Evolutionary conservation across 495 filamentous ascomycete species (phyloP), one percentile per base, ranked within the genome.

Genomic region (Penicillium simplicissimum): DNA sequence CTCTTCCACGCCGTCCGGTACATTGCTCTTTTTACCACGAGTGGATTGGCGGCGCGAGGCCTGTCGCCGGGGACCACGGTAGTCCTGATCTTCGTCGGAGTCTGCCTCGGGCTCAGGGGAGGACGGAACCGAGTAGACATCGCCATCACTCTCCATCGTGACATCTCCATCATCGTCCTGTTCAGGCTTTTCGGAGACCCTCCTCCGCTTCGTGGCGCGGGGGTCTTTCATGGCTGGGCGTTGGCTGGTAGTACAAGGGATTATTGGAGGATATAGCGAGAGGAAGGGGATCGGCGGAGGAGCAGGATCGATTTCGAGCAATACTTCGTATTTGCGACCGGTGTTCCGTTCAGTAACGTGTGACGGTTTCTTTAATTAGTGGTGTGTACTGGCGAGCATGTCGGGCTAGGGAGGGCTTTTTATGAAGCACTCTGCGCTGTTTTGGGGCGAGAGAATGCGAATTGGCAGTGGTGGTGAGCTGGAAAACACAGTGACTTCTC

Each of bases 201-300:
- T 71, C 55, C 79, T 75, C 56, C 79, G 68, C 65, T 81, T 81
- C 13, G 67, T 62, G 14, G 75, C 67, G n/a, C 76, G 74, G 15
- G 71, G 67, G 34, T 81, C 76, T 54, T 65, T 76, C 77, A 80
- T 81, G 35, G 36, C 57, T 57, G 55, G 15, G 8, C 14, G 53
- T 60, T 25, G 53, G 11, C 28, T 19, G 25, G 49, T 58, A 33
- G 37, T 23, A 19, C 37, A 13, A 28, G 53, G 48, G 37, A 13
- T n/a, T 58, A 11, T 40, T 33, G 19, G 17, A 58, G 19, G 47
- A 23, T 31, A 53, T 38, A 36, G 31, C 5, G 43, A 4, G 7
- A 45, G 28, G n/a, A 4, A 14, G 7, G 9, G n/a, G 21, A 4
- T 45, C 8, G 15, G 11, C 8, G 2, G 40, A 25, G 6, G 7